A percentile compares a stretch with the other conserved stretches of the same genome.
These are phyloP conservation scores for Rhodotorula kratochvilovae DNA, from an alignment of 768 basidiomycete species.

Conservation along the genomic window DNA sequence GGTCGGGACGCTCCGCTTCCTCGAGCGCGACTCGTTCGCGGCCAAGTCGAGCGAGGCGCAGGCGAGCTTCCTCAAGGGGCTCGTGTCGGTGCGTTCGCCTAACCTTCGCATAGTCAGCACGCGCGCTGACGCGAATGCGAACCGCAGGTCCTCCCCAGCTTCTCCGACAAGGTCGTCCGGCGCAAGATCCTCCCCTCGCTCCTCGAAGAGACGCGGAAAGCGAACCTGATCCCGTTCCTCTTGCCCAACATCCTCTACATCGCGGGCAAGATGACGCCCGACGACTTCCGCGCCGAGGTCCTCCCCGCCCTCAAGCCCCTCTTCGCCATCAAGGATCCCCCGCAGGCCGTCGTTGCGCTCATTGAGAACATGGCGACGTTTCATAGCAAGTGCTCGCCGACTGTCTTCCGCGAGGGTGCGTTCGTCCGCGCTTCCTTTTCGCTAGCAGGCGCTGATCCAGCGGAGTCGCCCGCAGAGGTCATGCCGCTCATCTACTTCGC, in stretches of 20 bases:
- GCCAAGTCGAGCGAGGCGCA: constrained; percentile 93
- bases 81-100: constrained; percentile 50
- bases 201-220: constrained; percentile 87
- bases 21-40: constrained; percentile 91
- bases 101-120: too few species aligned
- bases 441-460: neutral
- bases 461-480: constrained; percentile 60
- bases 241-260: constrained; percentile 93
- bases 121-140: neutral
- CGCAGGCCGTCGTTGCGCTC: constrained; percentile 92
- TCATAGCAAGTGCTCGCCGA: constrained; percentile 81
- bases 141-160: constrained; percentile 61
- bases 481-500: constrained; percentile 93
- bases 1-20: constrained; percentile 90
- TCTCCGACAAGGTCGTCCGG: constrained; percentile 77
- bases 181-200: constrained; percentile 88
- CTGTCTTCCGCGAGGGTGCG: constrained; percentile 81
- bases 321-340: constrained; percentile 86
- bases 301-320: constrained; percentile 83
- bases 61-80: constrained; percentile 88
- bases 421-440: constrained; percentile 12
- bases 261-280: constrained; percentile 62
- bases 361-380: constrained; percentile 82
- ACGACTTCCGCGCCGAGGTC: constrained; percentile 74
- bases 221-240: constrained; percentile 84